These are phyloP conservation scores for Parathielavia appendiculata DNA, from an alignment of 495 filamentous ascomycete species.

Conservation along the genomic window DNA sequence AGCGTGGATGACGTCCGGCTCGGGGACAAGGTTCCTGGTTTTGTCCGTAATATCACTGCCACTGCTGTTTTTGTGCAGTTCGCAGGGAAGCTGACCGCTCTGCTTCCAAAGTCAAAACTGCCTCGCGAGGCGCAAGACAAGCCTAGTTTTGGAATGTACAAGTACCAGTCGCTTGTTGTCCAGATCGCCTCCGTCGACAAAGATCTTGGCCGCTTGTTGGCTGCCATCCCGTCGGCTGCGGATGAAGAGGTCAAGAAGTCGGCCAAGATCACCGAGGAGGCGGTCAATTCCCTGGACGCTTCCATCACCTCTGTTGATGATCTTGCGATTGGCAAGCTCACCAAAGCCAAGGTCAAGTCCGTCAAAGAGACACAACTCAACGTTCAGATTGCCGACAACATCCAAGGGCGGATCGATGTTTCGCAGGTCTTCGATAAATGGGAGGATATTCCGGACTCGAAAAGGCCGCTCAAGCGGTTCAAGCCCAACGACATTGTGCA, in stretches of 20 bases:
- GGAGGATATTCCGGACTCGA: conserved; percentile 78
- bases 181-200: conserved; percentile 65
- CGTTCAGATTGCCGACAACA: conserved; percentile 79
- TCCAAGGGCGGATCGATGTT: conserved; percentile 85
- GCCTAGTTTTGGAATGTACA: conserved; percentile 68
- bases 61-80: conserved; percentile 79
- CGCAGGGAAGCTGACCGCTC: conserved; percentile 65
- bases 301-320: conserved; percentile 60
- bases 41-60: conserved; percentile 74
- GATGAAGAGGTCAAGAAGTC: conserved; percentile 25
- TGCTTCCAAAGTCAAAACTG: conserved; percentile 72
- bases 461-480: conserved; percentile 69
- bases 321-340: conserved; percentile 65
- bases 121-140: conserved; percentile 58
- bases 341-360: conserved; percentile 71
- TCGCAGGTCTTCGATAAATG: conserved; percentile 84
- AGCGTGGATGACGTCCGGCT: conserved; percentile 64
- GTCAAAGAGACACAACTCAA: conserved; percentile 89
- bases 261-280: conserved; percentile 22
- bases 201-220: conserved; percentile 38
- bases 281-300: conserved; percentile 63
- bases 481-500: conserved; percentile 61
- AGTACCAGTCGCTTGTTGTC: conserved; percentile 63
- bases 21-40: conserved; percentile 67
- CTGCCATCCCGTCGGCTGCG: conserved; percentile 31